Evolutionary conservation across 768 basidiomycete genomes (phyloP).

Genomic region (Pleurotus cornucopiae): DNA sequence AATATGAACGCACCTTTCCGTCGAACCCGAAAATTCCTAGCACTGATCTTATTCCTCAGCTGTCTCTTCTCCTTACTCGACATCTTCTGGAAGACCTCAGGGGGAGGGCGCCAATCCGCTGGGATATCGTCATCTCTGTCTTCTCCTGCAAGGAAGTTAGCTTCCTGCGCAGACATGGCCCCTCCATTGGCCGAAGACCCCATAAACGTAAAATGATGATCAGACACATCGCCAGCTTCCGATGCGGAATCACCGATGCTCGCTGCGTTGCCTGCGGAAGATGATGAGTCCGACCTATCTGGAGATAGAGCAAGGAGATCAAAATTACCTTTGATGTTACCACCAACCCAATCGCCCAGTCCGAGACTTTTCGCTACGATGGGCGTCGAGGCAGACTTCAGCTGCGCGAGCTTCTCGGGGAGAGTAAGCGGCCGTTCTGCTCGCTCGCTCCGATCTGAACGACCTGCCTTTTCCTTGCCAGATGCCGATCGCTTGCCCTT

Average conservation of each 20-base stretch:
- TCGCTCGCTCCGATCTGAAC: background rate
- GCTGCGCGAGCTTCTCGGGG: constrained; percentile 1
- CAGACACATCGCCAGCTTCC: background rate
- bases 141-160: constrained; percentile 19
- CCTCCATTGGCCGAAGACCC: background rate
- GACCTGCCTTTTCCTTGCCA: background rate
- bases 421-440: constrained; percentile 2
- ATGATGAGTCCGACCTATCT: no score
- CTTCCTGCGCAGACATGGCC: no score
- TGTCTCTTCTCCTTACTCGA: constrained; percentile 95
- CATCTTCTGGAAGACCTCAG: constrained; percentile 95
- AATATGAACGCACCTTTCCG: constrained; percentile 64
- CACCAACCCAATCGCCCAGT: constrained; percentile 1
- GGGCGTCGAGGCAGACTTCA: constrained; percentile 2
- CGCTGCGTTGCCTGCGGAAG: background rate
- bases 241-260: background rate
- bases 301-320: background rate
- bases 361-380: constrained; percentile 2
- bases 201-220: constrained; percentile 1
- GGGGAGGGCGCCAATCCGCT: constrained; percentile 81
- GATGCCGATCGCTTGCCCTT: constrained; percentile 4
- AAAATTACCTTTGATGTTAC: background rate
- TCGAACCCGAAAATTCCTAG: constrained; percentile 90
- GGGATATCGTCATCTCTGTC: constrained; percentile 53
- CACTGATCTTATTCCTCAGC: constrained; percentile 93